Conservation (phyloP, 2,329 filamentous ascomycete genomes). For the Eurotiales sp. region DNA sequence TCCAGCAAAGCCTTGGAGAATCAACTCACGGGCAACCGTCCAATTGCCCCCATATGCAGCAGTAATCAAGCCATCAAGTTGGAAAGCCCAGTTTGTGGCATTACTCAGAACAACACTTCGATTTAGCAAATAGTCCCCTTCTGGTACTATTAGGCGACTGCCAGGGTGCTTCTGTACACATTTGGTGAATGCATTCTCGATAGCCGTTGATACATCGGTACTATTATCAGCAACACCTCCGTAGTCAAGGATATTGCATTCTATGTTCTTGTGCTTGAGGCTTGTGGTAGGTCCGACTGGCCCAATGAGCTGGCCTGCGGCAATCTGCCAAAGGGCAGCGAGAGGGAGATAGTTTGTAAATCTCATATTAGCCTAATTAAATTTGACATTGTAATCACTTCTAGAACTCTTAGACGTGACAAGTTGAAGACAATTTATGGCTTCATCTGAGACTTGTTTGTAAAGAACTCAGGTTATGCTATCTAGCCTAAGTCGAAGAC, state of each 20-base stretch:
- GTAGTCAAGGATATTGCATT: conserved; percentile 33
- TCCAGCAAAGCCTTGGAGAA: conserved; percentile 28
- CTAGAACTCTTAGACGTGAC: neutral
- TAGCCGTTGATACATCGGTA: conserved; percentile 29
- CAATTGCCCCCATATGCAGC: conserved; percentile 28
- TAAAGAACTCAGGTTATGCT: neutral
- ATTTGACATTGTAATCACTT: neutral
- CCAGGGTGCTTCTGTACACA: conserved; percentile 22
- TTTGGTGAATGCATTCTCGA: conserved; percentile 24
- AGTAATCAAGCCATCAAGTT: conserved; percentile 32
- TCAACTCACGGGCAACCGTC: conserved; percentile 25
- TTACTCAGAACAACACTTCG: conserved; percentile 25
- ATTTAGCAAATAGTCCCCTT: conserved; percentile 26
- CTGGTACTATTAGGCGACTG: conserved; percentile 25
- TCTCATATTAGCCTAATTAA: neutral
- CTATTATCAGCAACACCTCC: conserved; percentile 27
- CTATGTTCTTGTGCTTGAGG: conserved; percentile 23
- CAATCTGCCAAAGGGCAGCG: neutral
- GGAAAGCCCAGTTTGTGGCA: conserved; percentile 33
- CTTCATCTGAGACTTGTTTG: neutral
- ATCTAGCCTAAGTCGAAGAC: neutral
- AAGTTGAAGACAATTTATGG: neutral
- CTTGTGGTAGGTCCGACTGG: conserved; percentile 27
- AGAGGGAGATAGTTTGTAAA: neutral
- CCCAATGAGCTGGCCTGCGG: conserved; percentile 18